Percentiles rank a stretch among this genome's conserved stretches.
phyloP scores from a whole-genome alignment of 306 rosid species.

The Vicia sativa region DNA sequence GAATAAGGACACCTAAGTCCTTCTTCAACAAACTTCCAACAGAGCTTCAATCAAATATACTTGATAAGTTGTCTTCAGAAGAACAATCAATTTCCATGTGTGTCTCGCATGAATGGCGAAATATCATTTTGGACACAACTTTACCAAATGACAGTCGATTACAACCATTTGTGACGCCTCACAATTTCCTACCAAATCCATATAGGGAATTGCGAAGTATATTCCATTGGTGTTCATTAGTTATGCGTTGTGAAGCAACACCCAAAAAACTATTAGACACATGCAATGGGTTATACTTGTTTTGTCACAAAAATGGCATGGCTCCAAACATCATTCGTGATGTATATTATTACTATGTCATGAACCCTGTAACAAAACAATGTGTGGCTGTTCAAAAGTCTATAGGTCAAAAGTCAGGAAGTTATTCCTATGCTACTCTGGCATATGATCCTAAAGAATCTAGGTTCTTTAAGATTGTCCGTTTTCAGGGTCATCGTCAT shows the following conservation, averaged over 20 bases:
- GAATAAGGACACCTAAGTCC: not conserved
- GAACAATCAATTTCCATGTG: not conserved
- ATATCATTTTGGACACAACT: not conserved
- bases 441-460: slow-evolving; percentile 18
- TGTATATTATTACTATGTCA: not conserved
- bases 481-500: not conserved
- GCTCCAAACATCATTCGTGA: not conserved
- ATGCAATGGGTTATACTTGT: slow-evolving; percentile 8
- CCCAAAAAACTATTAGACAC: not conserved
- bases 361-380: not conserved
- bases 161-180: not conserved
- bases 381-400: slow-evolving; percentile 1
- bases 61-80: not conserved
- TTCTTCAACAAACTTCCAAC: not conserved
- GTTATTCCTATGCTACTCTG: not conserved
- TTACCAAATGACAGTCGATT: not conserved
- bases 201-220: not conserved
- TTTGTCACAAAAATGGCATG: not conserved
- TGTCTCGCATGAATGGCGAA: not conserved
- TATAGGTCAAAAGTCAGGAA: not conserved
- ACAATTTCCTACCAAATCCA: too few relatives aligned
- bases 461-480: slow-evolving; percentile 7
- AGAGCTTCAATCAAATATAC: not conserved
- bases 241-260: not conserved
- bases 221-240: not conserved